Evolutionary conservation across 2,329 filamentous ascomycete genomes (phyloP).

Genomic region (Phaeoacremonium minimum): DNA sequence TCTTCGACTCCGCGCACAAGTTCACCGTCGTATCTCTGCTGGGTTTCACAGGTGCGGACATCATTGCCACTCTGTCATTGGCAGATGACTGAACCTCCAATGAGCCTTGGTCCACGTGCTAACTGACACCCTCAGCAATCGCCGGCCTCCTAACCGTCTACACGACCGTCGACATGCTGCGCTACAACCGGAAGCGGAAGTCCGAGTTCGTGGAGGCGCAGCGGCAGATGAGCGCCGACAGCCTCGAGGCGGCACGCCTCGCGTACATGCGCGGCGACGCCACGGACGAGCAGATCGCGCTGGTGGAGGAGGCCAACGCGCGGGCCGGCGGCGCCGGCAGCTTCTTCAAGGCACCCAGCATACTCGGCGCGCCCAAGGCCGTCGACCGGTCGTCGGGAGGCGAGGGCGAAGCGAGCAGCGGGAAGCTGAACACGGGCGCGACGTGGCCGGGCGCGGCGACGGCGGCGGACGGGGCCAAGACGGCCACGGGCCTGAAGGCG

Average conservation of each 20-base stretch:
- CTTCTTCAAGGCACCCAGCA: conserved; percentile 43
- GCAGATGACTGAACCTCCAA: too few relatives aligned
- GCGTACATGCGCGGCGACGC: conserved; percentile 57
- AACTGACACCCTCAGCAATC: conserved; percentile 32
- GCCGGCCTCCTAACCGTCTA: conserved; percentile 53
- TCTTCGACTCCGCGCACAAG: conserved; percentile 53
- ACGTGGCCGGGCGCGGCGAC: background rate
- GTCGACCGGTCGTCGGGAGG: conserved; percentile 5
- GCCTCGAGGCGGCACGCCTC: conserved; percentile 51
- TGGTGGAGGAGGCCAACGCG: conserved; percentile 54
- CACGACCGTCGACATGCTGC: conserved; percentile 58
- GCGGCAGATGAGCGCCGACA: conserved; percentile 47
- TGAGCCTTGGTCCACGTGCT: background rate
- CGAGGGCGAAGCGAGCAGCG: conserved; percentile 13
- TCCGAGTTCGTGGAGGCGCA: conserved; percentile 54
- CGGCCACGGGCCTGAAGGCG: conserved; percentile 17
- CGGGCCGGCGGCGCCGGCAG: conserved; percentile 32
- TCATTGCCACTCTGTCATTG: background rate
- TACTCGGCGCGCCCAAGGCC: conserved; percentile 38
- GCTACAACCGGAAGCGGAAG: conserved; percentile 56
- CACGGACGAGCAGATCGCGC: conserved; percentile 48
- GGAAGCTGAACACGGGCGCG: conserved; percentile 12
- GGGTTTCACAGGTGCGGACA: conserved; percentile 49
- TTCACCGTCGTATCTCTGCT: conserved; percentile 51
- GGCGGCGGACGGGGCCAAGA: conserved; percentile 10